Evolutionary conservation across 371 early-diverging fungal genomes (phyloP), one percentile per base, ranked within the genome.

Genomic region (Syncephalastrum racemosum): DNA sequence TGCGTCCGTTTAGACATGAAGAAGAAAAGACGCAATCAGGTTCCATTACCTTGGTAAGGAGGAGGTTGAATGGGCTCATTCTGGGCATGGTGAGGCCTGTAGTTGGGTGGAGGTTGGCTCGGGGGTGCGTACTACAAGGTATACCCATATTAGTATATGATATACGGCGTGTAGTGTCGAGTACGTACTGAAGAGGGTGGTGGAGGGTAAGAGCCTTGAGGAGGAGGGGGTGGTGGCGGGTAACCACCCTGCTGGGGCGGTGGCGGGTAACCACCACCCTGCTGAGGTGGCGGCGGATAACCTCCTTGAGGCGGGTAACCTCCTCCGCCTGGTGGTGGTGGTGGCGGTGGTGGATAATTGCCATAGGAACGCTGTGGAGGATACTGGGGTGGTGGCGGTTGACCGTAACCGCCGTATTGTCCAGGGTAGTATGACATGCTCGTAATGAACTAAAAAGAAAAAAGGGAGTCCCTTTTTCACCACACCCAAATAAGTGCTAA

Each of bases 91-190:
- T 55, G 39, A 13, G 50, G 47, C 14, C 58, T 42, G 44, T 63
- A 58, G 42, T 49, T 58, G 14, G 58, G 58, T 8, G 58, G 51
- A 22, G 31, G 31, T 10, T 31, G 15, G 13, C 58, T 43, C 4
- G 64, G 64, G 12, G 64, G 64, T 42, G 64, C 50, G 46, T 58
- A 58, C 58, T 63, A 47, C 18, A 22, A 22, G 41, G n/a, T n/a
- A 50, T 18, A 23, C 19, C 31, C 4, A 16, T 50, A 36, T 14
- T 23, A n/a, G n/a, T n/a, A n/a, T n/a, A n/a, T n/a, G n/a, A n/a
- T n/a, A n/a, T n/a, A n/a, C n/a, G n/a, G n/a, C n/a, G n/a, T n/a
- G n/a, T n/a, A n/a, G n/a, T n/a, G 50, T 50, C 18, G 5, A 15
- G 39, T 5, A 16, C 10, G 36, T 51, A 51, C 36, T 18, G 54